Base-by-base conservation (phyloP, 352 stramenopile genomes). In the Globisporangium nunn region DNA sequence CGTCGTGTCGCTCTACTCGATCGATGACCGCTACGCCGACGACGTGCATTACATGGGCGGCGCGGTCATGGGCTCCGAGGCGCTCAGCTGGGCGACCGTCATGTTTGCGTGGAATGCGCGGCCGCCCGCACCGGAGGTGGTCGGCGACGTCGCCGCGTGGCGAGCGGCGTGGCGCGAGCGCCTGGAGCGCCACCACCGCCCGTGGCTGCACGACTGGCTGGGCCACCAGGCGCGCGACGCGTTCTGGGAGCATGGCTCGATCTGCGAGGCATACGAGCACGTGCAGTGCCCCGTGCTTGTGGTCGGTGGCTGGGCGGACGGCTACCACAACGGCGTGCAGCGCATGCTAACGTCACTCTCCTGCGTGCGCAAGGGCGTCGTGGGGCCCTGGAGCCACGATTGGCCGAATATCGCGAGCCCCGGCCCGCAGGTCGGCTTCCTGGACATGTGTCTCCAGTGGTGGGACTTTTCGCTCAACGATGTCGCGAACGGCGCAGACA, bases 311-410 rank as follows among this genome's bases (percentile, higher is more conserved):
- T 81, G 70, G 72, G 75, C 74, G 10, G 72, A 81, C 48, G 72
- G 70, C 0, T 81, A 81, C 51, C 71, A 77, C 49, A 81, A 81
- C 18, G 72, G 68, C 6, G 67, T 81, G 15, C 68, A 74, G 41
- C 63, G 72, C 46, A 74, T 81, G 70, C 50, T 81, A 29, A 51
- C 56, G 29, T 59, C 53, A 4, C 66, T 81, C 61, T 62, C 63
- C 30, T 70, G 68, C 11, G 56, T 70, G 41, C 63, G 59, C 18
- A 81, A 76, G 50, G 67, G 72, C 4, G 59, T 81, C 12, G 63
- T 81, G 18, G 72, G 72, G 7, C 70, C 70, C 3, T 81, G 72
- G 72, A 81, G 72, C 52, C 72, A 81, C 62, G 74, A 79, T 46
- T 81, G 70, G 72, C 72, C 72, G 12, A 74, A 81, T 59, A 49